Evolutionary conservation across 805 yeast species (phyloP), one percentile per base, ranked within the genome.

Genomic region (Metschnikowia hibisci): DNA sequence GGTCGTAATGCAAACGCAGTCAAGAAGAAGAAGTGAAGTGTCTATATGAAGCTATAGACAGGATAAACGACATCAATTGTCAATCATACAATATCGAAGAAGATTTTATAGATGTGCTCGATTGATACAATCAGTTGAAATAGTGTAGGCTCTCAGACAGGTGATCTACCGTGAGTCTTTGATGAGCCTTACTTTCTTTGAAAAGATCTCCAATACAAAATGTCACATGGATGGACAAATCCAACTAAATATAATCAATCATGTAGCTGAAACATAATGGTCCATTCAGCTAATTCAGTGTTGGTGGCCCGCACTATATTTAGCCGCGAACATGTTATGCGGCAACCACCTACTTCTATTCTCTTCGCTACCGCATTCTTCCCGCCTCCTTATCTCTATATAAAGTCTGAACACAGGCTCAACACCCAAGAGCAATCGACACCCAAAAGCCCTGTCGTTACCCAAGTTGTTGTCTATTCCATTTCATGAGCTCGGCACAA

Each of bases 1-100:
- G 95, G 97, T 12, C 75, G 95, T 55, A 76, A 76, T 60, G 91
- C 82, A 32, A 93, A 93, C 61, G 74, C 87, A 20, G 63, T 75
- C n/a, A 74, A 66, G 43, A 50, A 48, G 47, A 43, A 42, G 28
- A 46, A 43, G 42, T 48, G 39, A 34, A 12, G 12, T 26, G 4
- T 9, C 37, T 11, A 26, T 28, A 20, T 4, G 12, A 8, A 8
- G 23, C 23, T n/a, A n/a, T n/a, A 20, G 7, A 2, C 23, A 20
- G 23, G 8, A 8, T 20, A 6, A 8, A 6, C 22, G 23, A 6
- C 22, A 6, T 20, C 4, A 20, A 8, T 20, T 20, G 23, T 8
- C 23, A 20, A 20, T 6, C 5, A 8, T 20, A 8, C 22, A 4
- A 20, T 20, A 6, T 20, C 23, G 23, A 3, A 20, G 23, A 20